These are phyloP conservation scores for Geranium rotundifolium DNA, from an alignment of 345 rosid species.

Conservation along the genomic window DNA sequence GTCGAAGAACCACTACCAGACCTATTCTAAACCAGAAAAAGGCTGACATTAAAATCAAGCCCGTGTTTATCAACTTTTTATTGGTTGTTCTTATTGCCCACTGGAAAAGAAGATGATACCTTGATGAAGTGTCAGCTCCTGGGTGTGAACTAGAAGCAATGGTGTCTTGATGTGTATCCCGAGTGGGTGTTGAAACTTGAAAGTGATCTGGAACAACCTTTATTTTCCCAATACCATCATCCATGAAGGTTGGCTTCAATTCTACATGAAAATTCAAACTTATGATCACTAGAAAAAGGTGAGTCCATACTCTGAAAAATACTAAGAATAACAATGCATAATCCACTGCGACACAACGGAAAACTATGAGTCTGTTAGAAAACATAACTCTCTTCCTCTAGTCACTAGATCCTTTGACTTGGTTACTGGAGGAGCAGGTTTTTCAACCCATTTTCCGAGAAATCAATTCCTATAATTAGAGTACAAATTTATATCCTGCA, in stretches of 20 bases:
- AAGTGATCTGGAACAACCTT: slow-evolving; percentile 67
- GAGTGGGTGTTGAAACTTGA: slow-evolving; percentile 34
- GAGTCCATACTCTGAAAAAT: neutral
- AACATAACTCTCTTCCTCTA: too few relatives aligned
- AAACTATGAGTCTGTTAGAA: too few relatives aligned
- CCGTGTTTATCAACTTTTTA: slow-evolving; percentile 1
- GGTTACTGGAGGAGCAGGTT: too few relatives aligned
- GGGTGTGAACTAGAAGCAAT: slow-evolving; percentile 33
- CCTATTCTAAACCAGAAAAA: slow-evolving; percentile 50
- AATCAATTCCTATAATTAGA: too few relatives aligned
- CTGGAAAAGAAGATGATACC: slow-evolving; percentile 23
- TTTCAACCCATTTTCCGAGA: too few relatives aligned
- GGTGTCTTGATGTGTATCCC: slow-evolving; percentile 21
- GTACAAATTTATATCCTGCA: too few relatives aligned
- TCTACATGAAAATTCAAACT: neutral
- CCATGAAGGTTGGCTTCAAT: slow-evolving; percentile 44
- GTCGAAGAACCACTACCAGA: slow-evolving; percentile 28
- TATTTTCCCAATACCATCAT: slow-evolving; percentile 51
- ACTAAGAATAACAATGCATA: neutral
- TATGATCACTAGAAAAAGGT: neutral
- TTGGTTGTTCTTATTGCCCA: neutral
- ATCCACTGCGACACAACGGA: too few relatives aligned
- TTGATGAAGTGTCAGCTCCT: slow-evolving; percentile 21
- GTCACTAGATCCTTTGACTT: too few relatives aligned
- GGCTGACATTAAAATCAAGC: slow-evolving; percentile 13